phyloP scores from a whole-genome alignment of 306 rosid species.

The Cicer bijugum region DNA sequence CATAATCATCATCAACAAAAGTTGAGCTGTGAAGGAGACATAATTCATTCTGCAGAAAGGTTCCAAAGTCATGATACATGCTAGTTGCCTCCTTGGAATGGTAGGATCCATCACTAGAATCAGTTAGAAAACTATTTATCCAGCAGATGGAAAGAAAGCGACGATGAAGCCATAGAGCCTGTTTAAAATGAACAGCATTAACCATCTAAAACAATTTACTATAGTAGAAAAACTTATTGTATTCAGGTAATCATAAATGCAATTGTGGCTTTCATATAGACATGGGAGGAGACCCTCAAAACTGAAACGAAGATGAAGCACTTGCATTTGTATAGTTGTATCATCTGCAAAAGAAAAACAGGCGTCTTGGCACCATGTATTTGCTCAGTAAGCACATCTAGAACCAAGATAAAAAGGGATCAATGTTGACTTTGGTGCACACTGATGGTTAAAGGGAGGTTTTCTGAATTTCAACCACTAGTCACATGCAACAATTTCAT shows the following conservation, averaged over 20 bases:
- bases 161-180: conserved; percentile 95
- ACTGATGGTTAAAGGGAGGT: background rate
- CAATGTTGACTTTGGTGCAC: background rate
- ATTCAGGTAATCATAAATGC: conserved; percentile 30
- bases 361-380: no score
- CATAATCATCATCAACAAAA: conserved; percentile 58
- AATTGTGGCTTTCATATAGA: conserved; percentile 3
- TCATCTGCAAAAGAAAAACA: no score
- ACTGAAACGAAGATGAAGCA: conserved; percentile 15
- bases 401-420: background rate
- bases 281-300: conserved; percentile 15
- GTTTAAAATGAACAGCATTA: conserved; percentile 40
- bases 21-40: conserved; percentile 55
- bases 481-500: conserved; percentile 10
- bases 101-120: conserved; percentile 40
- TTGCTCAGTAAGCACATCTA: background rate
- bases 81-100: conserved; percentile 43
- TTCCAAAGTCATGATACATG: conserved; percentile 42
- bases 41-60: conserved; percentile 62
- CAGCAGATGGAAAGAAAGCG: conserved; percentile 73
- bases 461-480: background rate
- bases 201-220: background rate
- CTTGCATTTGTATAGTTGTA: conserved; percentile 1
- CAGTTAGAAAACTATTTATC: conserved; percentile 54
- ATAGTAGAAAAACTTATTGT: conserved; percentile 12